Evolutionary conservation across 23 red algal species (phyloP).

Genomic region (Gracilaria vermiculophylla): DNA sequence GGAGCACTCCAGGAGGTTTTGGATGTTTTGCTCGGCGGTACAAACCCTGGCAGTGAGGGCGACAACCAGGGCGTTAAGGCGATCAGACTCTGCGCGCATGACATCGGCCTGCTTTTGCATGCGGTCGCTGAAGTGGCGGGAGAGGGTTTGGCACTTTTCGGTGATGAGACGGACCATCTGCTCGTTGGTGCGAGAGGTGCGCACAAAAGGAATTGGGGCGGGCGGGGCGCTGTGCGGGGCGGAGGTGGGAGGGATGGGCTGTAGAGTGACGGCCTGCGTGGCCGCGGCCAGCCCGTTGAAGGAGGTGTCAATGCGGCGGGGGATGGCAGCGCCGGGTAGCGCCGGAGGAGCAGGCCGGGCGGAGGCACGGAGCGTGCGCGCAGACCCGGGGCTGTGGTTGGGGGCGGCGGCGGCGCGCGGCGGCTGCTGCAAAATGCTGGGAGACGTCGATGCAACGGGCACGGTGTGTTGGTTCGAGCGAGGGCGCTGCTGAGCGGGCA

Average conservation of each 20-base stretch:
- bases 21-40: background rate
- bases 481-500: too few relatives aligned
- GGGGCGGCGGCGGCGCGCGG: too few relatives aligned
- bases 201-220: background rate
- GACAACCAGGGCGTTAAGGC: background rate
- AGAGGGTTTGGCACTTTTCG: background rate
- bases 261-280: background rate
- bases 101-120: background rate
- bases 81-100: background rate
- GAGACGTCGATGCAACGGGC: too few relatives aligned
- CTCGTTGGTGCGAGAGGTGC: background rate
- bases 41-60: background rate
- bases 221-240: background rate
- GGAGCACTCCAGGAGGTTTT: background rate
- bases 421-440: too few relatives aligned
- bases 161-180: background rate
- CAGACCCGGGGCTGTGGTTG: too few relatives aligned
- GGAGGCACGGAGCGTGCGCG: too few relatives aligned
- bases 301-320: background rate
- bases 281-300: background rate
- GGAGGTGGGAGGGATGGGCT: background rate
- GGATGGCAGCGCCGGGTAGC: too few relatives aligned
- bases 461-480: too few relatives aligned
- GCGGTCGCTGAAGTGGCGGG: background rate
- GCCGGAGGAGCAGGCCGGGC: too few relatives aligned